phyloP scores from a whole-genome alignment of 164 flowering plant species.

The Magnolia sinica region DNA sequence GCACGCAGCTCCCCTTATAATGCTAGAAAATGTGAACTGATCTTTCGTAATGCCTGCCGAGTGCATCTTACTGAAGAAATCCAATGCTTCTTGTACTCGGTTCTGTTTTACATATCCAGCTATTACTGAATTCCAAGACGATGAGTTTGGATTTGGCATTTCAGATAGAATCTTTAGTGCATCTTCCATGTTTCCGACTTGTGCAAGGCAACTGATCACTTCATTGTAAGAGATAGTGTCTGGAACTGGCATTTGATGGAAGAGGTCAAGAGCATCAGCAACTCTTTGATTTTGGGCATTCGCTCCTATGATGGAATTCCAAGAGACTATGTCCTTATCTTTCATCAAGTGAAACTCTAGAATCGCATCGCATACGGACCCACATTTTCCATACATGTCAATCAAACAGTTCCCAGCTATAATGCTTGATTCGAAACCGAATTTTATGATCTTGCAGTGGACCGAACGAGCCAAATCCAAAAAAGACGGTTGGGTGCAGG shows the following conservation, averaged over 20 bases:
- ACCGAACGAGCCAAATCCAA: constrained; percentile 36
- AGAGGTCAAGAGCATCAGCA: constrained; percentile 37
- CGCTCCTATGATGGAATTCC: constrained; percentile 68
- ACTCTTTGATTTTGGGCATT: constrained; percentile 40
- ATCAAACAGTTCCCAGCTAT: constrained; percentile 57
- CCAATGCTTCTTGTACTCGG: constrained; percentile 41
- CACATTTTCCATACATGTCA: constrained; percentile 70
- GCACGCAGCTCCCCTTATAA: constrained; percentile 49
- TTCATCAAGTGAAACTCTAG: constrained; percentile 32
- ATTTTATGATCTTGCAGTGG: constrained; percentile 49
- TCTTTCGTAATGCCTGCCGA: constrained; percentile 37
- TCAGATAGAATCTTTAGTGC: constrained; percentile 33
- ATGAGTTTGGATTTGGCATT: constrained; percentile 56
- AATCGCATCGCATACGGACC: constrained; percentile 40
- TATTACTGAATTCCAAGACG: constrained; percentile 74
- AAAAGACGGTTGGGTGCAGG: constrained; percentile 40
- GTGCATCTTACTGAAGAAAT: constrained; percentile 51
- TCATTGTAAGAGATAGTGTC: constrained; percentile 65
- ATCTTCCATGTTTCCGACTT: constrained; percentile 51
- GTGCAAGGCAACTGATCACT: constrained; percentile 53
- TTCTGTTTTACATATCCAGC: constrained; percentile 51
- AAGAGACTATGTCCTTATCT: constrained; percentile 48
- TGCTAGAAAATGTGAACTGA: constrained; percentile 57
- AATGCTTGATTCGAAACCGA: constrained; percentile 33
- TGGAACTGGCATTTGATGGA: constrained; percentile 48